These are phyloP conservation scores for Pythium periplocum DNA, from an alignment of 352 stramenopile genomes.

Conservation along the genomic window DNA sequence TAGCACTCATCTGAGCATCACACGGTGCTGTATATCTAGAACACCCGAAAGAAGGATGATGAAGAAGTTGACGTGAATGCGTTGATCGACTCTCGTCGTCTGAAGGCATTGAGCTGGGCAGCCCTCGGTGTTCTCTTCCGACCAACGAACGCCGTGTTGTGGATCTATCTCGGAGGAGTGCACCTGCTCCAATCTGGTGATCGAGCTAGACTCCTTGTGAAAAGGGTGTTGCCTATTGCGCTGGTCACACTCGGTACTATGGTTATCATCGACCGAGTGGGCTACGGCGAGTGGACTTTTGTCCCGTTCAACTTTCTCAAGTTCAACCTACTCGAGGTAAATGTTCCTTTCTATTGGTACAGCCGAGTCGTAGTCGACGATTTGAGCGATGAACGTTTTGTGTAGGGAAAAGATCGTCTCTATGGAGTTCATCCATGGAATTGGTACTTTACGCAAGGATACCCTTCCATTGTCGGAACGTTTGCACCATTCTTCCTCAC, in stretches of 20 bases:
- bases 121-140: slow-evolving; percentile 78
- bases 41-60: slow-evolving; percentile 16
- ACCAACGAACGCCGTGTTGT: slow-evolving; percentile 73
- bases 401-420: slow-evolving; percentile 69
- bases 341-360: too few species aligned
- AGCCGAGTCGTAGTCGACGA: too few species aligned
- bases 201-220: slow-evolving; percentile 30
- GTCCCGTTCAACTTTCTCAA: slow-evolving; percentile 85
- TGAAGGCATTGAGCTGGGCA: slow-evolving; percentile 42
- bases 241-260: slow-evolving; percentile 41
- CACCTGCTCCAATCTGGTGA: slow-evolving; percentile 48
- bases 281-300: slow-evolving; percentile 81
- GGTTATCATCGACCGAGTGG: slow-evolving; percentile 67
- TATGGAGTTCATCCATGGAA: slow-evolving; percentile 78
- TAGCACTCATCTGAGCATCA: too few species aligned
- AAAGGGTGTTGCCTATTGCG: slow-evolving; percentile 55
- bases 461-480: slow-evolving; percentile 65
- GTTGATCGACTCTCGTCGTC: slow-evolving; percentile 7
- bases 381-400: background rate
- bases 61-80: slow-evolving; percentile 6
- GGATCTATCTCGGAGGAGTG: slow-evolving; percentile 59
- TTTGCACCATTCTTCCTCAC: slow-evolving; percentile 34
- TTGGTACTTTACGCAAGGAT: slow-evolving; percentile 84
- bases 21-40: too few species aligned
- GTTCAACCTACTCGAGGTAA: slow-evolving; percentile 82